Evolutionary conservation across 1,284 basidiomycete genomes (phyloP).

Genomic region (Volvariella surrecta): DNA sequence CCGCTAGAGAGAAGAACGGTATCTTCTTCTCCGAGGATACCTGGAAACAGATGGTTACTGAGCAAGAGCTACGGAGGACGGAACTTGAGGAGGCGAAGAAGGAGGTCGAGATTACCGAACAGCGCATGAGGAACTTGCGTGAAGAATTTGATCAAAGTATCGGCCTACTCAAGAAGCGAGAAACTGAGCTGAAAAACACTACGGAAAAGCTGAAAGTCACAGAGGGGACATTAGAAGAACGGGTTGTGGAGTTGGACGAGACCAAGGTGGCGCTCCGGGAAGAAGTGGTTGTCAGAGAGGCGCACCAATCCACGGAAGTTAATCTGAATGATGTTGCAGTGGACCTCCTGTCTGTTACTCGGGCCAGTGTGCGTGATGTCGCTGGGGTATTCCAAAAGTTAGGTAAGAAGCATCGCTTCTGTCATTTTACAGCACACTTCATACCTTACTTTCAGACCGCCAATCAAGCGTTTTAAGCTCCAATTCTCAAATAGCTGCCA

Average conservation of each 20-base stretch:
- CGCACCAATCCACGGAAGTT: constrained; percentile 71
- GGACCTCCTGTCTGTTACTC: constrained; percentile 57
- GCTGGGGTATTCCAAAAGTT: constrained; percentile 77
- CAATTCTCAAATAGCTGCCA: constrained; percentile 59
- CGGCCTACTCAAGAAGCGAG: constrained; percentile 61
- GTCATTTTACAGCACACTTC: neutral
- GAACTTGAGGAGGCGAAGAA: constrained; percentile 77
- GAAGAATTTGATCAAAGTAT: constrained; percentile 91
- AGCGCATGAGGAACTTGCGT: constrained; percentile 70
- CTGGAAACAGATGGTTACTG: constrained; percentile 76
- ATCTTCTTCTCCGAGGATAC: constrained; percentile 87
- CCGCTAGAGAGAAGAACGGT: constrained; percentile 90
- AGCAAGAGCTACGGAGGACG: constrained; percentile 69
- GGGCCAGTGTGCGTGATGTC: constrained; percentile 68
- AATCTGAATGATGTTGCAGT: constrained; percentile 64
- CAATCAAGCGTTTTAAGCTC: constrained; percentile 59
- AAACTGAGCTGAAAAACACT: constrained; percentile 66
- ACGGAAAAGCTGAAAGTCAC: constrained; percentile 50
- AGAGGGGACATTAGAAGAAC: constrained; percentile 43
- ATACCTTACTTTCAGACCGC: constrained; percentile 45
- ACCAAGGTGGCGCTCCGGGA: constrained; percentile 61
- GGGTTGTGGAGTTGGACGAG: constrained; percentile 44
- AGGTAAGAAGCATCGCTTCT: constrained; percentile 40
- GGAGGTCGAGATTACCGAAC: constrained; percentile 76
- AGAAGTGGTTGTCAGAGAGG: constrained; percentile 68